Evolutionary conservation across 495 filamentous ascomycete genomes (phyloP), one percentile per base, ranked within the genome.

Genomic region (Tirmania nivea): DNA sequence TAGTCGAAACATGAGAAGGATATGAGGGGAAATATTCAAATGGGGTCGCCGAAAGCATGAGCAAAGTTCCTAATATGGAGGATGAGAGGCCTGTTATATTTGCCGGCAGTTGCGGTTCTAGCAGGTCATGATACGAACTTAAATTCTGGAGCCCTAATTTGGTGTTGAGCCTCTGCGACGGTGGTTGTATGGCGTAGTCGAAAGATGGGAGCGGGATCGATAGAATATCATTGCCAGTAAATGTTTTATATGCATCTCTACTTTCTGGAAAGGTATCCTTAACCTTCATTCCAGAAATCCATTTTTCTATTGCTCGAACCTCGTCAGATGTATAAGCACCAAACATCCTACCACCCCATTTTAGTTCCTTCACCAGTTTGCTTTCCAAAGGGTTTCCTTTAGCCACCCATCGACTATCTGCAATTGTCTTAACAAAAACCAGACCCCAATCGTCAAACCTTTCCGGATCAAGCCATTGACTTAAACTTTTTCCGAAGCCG

Each of bases 301-400:
- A 74, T 8, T 37, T 51, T 53, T 52, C 55, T 31, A 72, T 34
- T 9, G 58, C 59, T 4, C 59, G 59, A 45, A 70, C 60, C 54
- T 74, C 72, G 21, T 56, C 54, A 9, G 65, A 56, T 10, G 71
- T 73, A 57, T 74, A 73, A 11, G 70, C 60, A 0, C 72, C 71
- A 57, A 70, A 75, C 71, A 73, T 73, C 31, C 63, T 66, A 10
- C 69, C 72, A 21, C 63, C 66, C 72, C 69, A 73, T 9, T 42
- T 47, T 31, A 73, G 49, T 57, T 69, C 71, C 17, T 58, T 58
- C 11, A 70, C 55, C 21, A 73, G 54, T 50, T 57, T 61, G 55
- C 69, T 72, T 10, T 63, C 61, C 1, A 51, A 50, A 50, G 68
- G 66, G 47, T 65, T 58, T 16, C 70, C 70, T 34, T 57, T 60